These are phyloP conservation scores for Zopfochytrium polystomum DNA, from an alignment of 371 early-diverging fungal species.

Conservation along the genomic window DNA sequence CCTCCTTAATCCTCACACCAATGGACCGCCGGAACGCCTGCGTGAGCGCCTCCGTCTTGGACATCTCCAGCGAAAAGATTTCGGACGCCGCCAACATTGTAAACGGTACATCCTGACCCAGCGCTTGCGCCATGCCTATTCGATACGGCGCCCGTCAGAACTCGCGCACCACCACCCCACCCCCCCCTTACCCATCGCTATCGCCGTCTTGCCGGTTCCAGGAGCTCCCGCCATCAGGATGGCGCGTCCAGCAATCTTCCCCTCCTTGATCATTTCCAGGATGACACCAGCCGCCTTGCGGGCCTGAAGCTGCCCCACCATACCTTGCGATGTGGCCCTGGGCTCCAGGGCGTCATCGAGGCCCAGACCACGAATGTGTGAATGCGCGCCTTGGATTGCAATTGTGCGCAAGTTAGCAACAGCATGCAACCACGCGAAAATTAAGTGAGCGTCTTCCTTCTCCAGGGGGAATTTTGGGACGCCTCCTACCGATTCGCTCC, in stretches of 20 bases:
- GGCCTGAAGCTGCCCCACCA: slow-evolving; percentile 96
- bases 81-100: slow-evolving; percentile 96
- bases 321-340: slow-evolving; percentile 81
- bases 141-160: no score
- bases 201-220: slow-evolving; percentile 68
- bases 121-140: slow-evolving; percentile 80
- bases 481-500: slow-evolving; percentile 44
- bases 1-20: slow-evolving; percentile 97
- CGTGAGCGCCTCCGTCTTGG: slow-evolving; percentile 96
- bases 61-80: slow-evolving; percentile 97
- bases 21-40: slow-evolving; percentile 98
- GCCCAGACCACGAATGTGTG: slow-evolving; percentile 76
- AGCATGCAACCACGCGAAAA: no score
- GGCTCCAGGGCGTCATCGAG: slow-evolving; percentile 87
- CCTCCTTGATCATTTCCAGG: slow-evolving; percentile 56
- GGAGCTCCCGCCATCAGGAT: slow-evolving; percentile 63
- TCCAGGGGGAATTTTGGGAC: no score
- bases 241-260: slow-evolving; percentile 58
- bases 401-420: no score
- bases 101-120: slow-evolving; percentile 94
- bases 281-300: slow-evolving; percentile 91
- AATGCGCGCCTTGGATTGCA: slow-evolving; percentile 97
- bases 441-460: no score
- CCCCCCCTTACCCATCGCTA: slow-evolving; percentile 51
- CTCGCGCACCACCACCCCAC: not conserved